Evolutionary conservation across 1,284 basidiomycete species (phyloP).

Genomic region (Dichomitus squalens): DNA sequence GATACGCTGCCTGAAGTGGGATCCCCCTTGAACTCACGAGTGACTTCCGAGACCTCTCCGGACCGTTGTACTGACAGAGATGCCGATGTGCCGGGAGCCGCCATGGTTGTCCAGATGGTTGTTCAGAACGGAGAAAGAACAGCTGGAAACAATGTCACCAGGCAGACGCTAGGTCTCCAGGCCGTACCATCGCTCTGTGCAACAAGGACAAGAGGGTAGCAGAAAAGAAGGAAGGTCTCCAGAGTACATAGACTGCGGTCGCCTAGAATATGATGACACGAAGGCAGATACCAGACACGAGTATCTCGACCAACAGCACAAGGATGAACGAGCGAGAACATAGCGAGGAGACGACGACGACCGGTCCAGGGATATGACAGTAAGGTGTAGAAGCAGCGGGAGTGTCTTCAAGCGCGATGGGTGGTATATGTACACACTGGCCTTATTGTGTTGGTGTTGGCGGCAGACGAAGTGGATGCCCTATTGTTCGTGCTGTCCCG

Average conservation of each 20-base stretch:
- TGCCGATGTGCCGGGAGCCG: not conserved
- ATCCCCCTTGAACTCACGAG: conserved; percentile 8
- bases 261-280: too few relatives aligned
- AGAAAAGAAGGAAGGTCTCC: not conserved
- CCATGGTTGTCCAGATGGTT: too few relatives aligned
- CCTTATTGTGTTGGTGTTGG: conserved; percentile 21
- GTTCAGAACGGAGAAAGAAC: too few relatives aligned
- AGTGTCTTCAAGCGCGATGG: not conserved
- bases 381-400: conserved; percentile 1
- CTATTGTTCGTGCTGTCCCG: too few relatives aligned
- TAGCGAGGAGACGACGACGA: too few relatives aligned
- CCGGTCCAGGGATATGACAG: not conserved
- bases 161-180: too few relatives aligned
- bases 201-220: too few relatives aligned
- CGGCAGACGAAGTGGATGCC: conserved; percentile 10
- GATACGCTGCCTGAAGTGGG: conserved; percentile 3
- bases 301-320: too few relatives aligned
- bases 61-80: conserved; percentile 8
- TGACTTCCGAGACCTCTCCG: conserved; percentile 4
- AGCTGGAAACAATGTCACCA: too few relatives aligned
- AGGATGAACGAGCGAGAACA: too few relatives aligned
- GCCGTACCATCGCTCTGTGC: too few relatives aligned
- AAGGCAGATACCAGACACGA: too few relatives aligned
- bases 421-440: conserved; percentile 15
- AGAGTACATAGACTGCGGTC: not conserved